Percentiles rank a stretch among this genome's conserved stretches.
phyloP scores from a whole-genome alignment of 192 early-diverging fungal species.

The Backusella circina region DNA sequence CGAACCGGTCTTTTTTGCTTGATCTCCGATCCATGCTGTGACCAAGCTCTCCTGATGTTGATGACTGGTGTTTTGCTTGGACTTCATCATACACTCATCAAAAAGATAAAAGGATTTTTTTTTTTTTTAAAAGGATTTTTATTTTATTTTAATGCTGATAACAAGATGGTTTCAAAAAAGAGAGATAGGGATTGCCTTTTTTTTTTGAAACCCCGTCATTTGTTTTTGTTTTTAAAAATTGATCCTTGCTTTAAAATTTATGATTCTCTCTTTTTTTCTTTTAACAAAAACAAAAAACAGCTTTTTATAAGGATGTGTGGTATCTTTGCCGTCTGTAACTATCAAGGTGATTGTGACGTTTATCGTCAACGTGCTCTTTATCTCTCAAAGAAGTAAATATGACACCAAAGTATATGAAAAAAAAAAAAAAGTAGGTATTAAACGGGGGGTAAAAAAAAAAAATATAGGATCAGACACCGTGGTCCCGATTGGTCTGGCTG shows the following conservation, averaged over 20 bases:
- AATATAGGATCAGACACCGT: conserved; percentile 83
- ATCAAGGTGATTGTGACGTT: conserved; percentile 67
- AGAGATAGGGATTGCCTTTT: not conserved
- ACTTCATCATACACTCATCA: too few relatives aligned
- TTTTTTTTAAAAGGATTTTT: too few relatives aligned
- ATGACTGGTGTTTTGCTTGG: too few relatives aligned
- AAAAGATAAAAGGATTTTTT: too few relatives aligned
- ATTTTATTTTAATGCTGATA: too few relatives aligned
- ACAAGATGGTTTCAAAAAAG: not conserved
- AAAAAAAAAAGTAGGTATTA: not conserved
- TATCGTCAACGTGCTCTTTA: conserved; percentile 83
- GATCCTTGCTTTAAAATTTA: not conserved
- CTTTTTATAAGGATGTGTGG: conserved; percentile 92
- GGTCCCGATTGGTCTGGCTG: conserved; percentile 99
- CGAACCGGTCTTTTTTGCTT: too few relatives aligned
- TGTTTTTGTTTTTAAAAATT: not conserved
- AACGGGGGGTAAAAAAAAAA: not conserved
- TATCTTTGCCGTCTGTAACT: conserved; percentile 94
- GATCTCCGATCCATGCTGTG: too few relatives aligned
- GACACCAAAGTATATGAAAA: too few relatives aligned
- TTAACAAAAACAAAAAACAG: not conserved
- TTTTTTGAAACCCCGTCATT: not conserved
- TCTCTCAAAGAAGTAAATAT: conserved; percentile 79
- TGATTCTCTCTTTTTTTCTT: not conserved
- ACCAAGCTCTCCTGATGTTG: too few relatives aligned